Conservation (phyloP, 1,284 basidiomycete genomes). For the Trichosporon sp. region DNA sequence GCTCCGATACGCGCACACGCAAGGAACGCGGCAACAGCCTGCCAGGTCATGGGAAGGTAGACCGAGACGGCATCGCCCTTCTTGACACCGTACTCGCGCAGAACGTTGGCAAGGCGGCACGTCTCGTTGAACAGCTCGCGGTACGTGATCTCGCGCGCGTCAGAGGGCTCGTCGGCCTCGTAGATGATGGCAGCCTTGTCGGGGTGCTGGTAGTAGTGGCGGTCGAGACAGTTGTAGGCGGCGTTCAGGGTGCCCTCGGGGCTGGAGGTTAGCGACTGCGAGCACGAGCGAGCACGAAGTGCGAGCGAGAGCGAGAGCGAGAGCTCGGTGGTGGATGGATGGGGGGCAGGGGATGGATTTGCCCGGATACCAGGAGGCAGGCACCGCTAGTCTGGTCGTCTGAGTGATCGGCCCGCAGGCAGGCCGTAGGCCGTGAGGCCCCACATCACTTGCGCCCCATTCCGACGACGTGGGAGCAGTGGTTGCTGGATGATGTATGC, state of each 20-base stretch:
- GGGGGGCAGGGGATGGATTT: too few relatives aligned
- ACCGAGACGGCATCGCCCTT: conserved; percentile 93
- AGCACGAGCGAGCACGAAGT: too few relatives aligned
- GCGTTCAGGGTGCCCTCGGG: conserved; percentile 82
- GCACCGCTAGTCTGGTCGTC: too few relatives aligned
- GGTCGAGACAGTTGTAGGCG: conserved; percentile 95
- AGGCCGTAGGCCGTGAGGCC: too few relatives aligned
- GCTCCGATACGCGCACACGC: conserved; percentile 97
- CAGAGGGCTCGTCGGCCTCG: conserved; percentile 90
- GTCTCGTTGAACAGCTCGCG: conserved; percentile 84
- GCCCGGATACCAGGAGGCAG: too few relatives aligned
- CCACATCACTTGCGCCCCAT: too few relatives aligned
- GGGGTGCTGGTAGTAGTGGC: conserved; percentile 74
- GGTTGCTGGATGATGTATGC: too few relatives aligned
- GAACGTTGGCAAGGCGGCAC: conserved; percentile 82
- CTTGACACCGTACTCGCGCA: conserved; percentile 83
- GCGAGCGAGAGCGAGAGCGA: too few relatives aligned
- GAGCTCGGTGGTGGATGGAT: too few relatives aligned
- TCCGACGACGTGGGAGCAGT: too few relatives aligned
- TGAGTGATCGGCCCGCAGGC: too few relatives aligned
- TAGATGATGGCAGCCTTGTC: conserved; percentile 96
- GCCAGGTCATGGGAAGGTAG: conserved; percentile 65
- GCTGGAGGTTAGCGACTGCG: conserved; percentile 30
- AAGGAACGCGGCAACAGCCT: conserved; percentile 90
- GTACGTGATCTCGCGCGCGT: conserved; percentile 73